Evolutionary conservation across 2,329 filamentous ascomycete species (phyloP).

Genomic region (Diaporthe vexans): DNA sequence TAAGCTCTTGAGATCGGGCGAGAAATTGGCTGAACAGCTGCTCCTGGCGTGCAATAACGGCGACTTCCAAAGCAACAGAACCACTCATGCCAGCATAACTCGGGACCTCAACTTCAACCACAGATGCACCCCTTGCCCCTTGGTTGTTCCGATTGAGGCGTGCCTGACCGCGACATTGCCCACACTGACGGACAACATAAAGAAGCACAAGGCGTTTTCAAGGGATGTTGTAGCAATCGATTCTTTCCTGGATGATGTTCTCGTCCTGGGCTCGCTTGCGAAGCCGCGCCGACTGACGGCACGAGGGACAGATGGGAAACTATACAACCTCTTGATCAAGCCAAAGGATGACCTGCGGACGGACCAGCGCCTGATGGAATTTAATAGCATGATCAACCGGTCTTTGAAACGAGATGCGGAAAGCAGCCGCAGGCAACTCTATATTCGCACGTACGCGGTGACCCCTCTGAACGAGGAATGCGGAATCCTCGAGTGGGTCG

Average conservation of each 20-base stretch:
- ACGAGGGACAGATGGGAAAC: conserved; percentile 87
- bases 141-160: conserved; percentile 91
- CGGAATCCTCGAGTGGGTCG: conserved; percentile 98
- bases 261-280: conserved; percentile 91
- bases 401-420: conserved; percentile 93
- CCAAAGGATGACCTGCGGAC: conserved; percentile 98
- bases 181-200: conserved; percentile 77
- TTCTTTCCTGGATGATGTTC: conserved; percentile 86
- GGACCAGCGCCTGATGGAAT: conserved; percentile 98
- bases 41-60: conserved; percentile 85
- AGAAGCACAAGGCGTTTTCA: conserved; percentile 88
- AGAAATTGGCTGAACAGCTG: conserved; percentile 86
- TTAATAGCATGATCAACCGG: conserved; percentile 98
- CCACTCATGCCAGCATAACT: conserved; percentile 78
- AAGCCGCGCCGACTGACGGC: conserved; percentile 92
- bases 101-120: conserved; percentile 87
- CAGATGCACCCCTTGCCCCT: conserved; percentile 82
- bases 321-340: conserved; percentile 94
- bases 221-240: conserved; percentile 87
- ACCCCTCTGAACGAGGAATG: conserved; percentile 98
- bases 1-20: conserved; percentile 80
- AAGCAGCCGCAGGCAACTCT: conserved; percentile 88
- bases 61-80: conserved; percentile 77
- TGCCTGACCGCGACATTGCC: conserved; percentile 88
- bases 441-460: conserved; percentile 97